These are phyloP conservation scores for Pichia occidentalis DNA, from an alignment of 805 yeast species.

Conservation along the genomic window DNA sequence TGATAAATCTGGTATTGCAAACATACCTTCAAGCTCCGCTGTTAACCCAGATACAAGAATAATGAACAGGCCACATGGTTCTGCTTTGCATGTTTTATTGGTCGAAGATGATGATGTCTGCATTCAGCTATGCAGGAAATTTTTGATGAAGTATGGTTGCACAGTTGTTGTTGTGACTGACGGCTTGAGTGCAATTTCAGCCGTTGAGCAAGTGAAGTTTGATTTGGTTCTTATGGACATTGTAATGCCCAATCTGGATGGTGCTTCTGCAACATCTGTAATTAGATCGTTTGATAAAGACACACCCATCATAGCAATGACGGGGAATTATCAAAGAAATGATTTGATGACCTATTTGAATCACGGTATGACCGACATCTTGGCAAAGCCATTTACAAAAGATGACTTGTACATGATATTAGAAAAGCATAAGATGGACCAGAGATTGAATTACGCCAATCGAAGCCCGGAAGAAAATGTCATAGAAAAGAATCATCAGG, in stretches of 20 bases:
- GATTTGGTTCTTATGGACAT: conserved; percentile 82
- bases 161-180: conserved; percentile 89
- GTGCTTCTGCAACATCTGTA: conserved; percentile 86
- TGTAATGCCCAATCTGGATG: conserved; percentile 83
- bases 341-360: conserved; percentile 74
- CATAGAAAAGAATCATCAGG: too few species aligned
- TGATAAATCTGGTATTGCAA: too few species aligned
- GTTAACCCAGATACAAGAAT: conserved; percentile 14
- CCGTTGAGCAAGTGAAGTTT: conserved; percentile 61
- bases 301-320: conserved; percentile 93
- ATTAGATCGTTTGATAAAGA: conserved; percentile 76
- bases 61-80: conserved; percentile 28
- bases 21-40: conserved; percentile 1
- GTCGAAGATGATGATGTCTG: conserved; percentile 83
- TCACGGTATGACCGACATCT: conserved; percentile 87
- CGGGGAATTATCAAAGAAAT: conserved; percentile 79
- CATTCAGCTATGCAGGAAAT: conserved; percentile 74
- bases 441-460: too few species aligned
- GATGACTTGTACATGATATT: conserved; percentile 75
- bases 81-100: conserved; percentile 56
- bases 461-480: too few species aligned
- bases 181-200: conserved; percentile 81
- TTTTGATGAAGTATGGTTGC: conserved; percentile 82
- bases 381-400: conserved; percentile 91
- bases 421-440: conserved; percentile 60